These are phyloP conservation scores for Telopea speciosissima DNA, from an alignment of 177 flowering plant genomes.

Conservation along the genomic window DNA sequence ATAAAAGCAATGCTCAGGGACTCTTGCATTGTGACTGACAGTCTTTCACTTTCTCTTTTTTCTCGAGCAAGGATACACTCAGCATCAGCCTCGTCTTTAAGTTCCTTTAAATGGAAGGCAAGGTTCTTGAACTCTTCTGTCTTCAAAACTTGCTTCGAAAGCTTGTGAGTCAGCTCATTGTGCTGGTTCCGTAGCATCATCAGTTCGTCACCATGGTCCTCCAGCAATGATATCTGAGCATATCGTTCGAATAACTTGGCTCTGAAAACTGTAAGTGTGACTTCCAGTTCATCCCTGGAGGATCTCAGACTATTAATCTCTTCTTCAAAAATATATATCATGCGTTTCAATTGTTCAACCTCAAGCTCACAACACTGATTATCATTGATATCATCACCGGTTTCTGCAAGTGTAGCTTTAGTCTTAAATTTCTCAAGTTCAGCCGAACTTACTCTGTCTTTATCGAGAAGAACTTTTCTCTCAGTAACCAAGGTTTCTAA, in stretches of 20 bases:
- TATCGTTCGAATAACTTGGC: conserved; percentile 47
- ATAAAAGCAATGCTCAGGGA: conserved; percentile 84
- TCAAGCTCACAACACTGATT: conserved; percentile 22
- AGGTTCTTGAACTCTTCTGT: conserved; percentile 86
- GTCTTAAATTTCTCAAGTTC: conserved; percentile 42
- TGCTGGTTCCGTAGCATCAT: conserved; percentile 33
- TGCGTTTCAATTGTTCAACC: conserved; percentile 37
- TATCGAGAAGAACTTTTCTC: conserved; percentile 33
- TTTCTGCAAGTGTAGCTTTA: conserved; percentile 21
- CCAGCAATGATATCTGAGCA: conserved; percentile 24
- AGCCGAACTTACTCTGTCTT: conserved; percentile 18
- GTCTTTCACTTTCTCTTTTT: conserved; percentile 49
- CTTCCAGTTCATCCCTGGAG: conserved; percentile 53
- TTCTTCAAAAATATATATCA: conserved; percentile 35
- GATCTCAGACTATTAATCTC: conserved; percentile 38
- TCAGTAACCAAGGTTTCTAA: conserved; percentile 37
- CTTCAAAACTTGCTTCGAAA: conserved; percentile 71
- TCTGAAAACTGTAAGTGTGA: conserved; percentile 38
- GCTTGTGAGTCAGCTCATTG: conserved; percentile 49
- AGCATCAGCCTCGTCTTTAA: conserved; percentile 79
- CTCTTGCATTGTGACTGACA: conserved; percentile 49
- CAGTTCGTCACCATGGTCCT: conserved; percentile 33
- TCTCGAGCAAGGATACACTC: conserved; percentile 49
- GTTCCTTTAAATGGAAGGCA: conserved; percentile 75
- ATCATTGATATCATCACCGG: conserved; percentile 4